A percentile compares a stretch with the other conserved stretches of the same genome.
Conservation (phyloP, 306 rosid species). For the Carpinus fangiana region DNA sequence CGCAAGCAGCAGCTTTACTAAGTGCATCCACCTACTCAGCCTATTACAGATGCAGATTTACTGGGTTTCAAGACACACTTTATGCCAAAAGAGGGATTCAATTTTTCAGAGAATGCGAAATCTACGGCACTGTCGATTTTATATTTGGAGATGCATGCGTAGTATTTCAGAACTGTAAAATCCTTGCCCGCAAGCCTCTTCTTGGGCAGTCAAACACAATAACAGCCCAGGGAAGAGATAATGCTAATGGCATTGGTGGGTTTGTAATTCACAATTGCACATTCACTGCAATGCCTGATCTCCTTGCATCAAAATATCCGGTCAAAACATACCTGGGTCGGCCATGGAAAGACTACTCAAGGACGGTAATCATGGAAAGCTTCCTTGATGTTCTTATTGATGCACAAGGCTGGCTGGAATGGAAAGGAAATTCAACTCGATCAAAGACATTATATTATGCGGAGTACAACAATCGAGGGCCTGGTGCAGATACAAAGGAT, state of each 20-base stretch:
- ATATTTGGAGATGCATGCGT: not conserved
- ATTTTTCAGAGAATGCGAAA: not conserved
- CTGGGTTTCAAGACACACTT: not conserved
- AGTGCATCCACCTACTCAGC: not conserved
- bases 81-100: too few species aligned
- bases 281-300: not conserved
- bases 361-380: not conserved
- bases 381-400: not conserved
- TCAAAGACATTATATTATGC: not conserved
- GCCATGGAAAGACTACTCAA: too few species aligned
- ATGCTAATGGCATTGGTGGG: not conserved
- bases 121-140: not conserved
- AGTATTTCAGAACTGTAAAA: not conserved
- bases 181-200: not conserved
- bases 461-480: not conserved
- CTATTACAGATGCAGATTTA: not conserved
- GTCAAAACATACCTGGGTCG: not conserved
- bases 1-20: not conserved
- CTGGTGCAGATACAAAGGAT: not conserved
- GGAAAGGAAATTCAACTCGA: too few species aligned
- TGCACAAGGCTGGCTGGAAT: not conserved
- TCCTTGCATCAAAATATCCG: too few species aligned
- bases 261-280: not conserved
- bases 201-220: not conserved
- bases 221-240: not conserved